Evolutionary conservation across 2,329 filamentous ascomycete genomes (phyloP).

Genomic region (Fusarium domesticum): DNA sequence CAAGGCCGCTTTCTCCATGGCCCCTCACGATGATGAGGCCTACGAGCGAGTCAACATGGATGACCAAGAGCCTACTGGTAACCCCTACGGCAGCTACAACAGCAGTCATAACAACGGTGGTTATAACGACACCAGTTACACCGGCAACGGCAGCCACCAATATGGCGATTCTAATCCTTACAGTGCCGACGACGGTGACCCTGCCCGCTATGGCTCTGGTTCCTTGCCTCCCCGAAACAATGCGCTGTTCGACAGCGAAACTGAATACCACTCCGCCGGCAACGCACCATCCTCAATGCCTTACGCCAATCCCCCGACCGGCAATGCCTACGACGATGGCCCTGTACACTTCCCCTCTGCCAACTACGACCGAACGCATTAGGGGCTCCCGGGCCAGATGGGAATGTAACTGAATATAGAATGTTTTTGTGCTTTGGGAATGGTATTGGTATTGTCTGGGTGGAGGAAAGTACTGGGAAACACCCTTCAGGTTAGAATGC

Average conservation of each 20-base stretch:
- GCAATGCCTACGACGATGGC: slow-evolving; percentile 31
- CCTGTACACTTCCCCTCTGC: slow-evolving; percentile 55
- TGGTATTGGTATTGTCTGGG: slow-evolving; percentile 18
- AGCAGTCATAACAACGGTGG: slow-evolving; percentile 24
- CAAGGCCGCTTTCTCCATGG: slow-evolving; percentile 67
- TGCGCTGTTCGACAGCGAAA: slow-evolving; percentile 50
- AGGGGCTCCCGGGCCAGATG: slow-evolving; percentile 27
- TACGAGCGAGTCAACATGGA: slow-evolving; percentile 61
- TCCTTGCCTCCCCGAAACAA: slow-evolving; percentile 37
- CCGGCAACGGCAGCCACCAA: slow-evolving; percentile 29
- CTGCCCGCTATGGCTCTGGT: slow-evolving; percentile 41
- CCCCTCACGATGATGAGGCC: slow-evolving; percentile 63
- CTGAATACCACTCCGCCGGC: slow-evolving; percentile 42
- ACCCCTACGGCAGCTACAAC: slow-evolving; percentile 26
- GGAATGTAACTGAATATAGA: slow-evolving; percentile 23
- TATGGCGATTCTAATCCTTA: slow-evolving; percentile 40
- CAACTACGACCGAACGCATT: slow-evolving; percentile 54
- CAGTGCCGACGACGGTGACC: slow-evolving; percentile 40
- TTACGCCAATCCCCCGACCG: slow-evolving; percentile 25
- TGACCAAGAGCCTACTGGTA: slow-evolving; percentile 43
- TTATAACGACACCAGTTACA: slow-evolving; percentile 2
- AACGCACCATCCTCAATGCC: slow-evolving; percentile 26
- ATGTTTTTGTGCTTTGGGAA: slow-evolving; percentile 14
- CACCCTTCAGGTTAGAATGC: slow-evolving; percentile 18
- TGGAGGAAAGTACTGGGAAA: slow-evolving; percentile 14